Base-by-base conservation (phyloP, 208 protist genomes). In the Vickermania ingenoplastis region DNA sequence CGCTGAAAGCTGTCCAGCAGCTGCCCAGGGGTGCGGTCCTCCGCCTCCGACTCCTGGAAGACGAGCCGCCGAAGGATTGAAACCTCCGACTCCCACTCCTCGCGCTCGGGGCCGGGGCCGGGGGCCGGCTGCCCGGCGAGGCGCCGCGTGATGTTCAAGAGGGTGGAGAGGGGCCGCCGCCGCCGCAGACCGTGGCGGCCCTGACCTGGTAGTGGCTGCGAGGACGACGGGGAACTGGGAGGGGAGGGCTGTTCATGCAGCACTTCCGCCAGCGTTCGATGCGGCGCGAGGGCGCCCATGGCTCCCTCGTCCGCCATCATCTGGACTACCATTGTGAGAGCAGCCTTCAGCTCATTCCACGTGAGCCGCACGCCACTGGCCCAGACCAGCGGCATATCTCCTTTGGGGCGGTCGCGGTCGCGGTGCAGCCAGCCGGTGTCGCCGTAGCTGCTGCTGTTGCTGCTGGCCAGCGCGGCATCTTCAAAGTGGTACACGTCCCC, bases 1-100 rank as follows among this genome's bases (percentile, higher is more conserved):
- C 57, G 31, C 60, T 81, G 65, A 65, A 77, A 53, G 26, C 56
- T 36, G 1, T 67, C 58, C 23, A 71, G 60, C 21, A 54, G 50
- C 50, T 54, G 13, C 5, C 7, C 5, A 13, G 50, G 21, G 11
- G 13, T 26, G 50, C 50, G 50, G 7, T 54, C 50, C 13, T 13
- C 50, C 23, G 50, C 11, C 50, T 54, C 23, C 22, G 50, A 5
- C 50, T 27, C 22, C 50, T 54, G 21, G 11, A 17, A 21, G 11
- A 54, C 11, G 11, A 54, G 23, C 50, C 50, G 50, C 22, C 24
- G 5, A 13, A 54, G 23, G 7, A 54, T 17, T 7, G 50, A 17
- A 21, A 26, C 50, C 36, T 48, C 36, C 11, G 11, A 17, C 36
- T 48, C 11, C 36, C 7, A 48, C 23, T 17, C 24, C n/a, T 54